These are phyloP conservation scores for Fusarium hostae DNA, from an alignment of 2,329 filamentous ascomycete species.

Conservation along the genomic window DNA sequence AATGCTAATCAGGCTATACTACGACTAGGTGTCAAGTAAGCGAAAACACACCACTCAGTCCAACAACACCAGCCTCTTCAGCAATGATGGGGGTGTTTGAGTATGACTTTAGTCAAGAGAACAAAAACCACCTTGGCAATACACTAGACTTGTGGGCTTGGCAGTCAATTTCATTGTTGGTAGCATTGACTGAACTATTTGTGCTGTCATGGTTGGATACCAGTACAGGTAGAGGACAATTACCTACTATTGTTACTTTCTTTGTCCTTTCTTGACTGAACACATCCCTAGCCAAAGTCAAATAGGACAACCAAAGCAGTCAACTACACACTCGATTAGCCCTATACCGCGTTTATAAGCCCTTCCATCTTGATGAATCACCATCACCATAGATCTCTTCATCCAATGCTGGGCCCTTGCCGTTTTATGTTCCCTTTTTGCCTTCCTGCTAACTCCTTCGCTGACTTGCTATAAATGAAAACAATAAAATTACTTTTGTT, in stretches of 20 bases:
- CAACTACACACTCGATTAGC: background rate
- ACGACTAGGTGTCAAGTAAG: background rate
- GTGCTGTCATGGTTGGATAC: background rate
- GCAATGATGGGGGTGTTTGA: background rate
- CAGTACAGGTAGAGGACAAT: background rate
- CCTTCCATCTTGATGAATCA: background rate
- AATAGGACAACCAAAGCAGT: background rate
- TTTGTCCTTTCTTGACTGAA: background rate
- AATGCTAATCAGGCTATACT: background rate
- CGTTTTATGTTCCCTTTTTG: slow-evolving; percentile 15
- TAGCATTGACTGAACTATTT: background rate
- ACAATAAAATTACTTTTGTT: slow-evolving; percentile 18
- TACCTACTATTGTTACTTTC: background rate
- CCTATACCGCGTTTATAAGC: background rate
- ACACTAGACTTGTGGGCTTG: background rate
- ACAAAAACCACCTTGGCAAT: background rate
- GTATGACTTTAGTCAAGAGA: background rate
- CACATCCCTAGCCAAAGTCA: background rate
- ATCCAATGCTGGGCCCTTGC: background rate
- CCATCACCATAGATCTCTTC: background rate
- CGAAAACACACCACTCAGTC: background rate
- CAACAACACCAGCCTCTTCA: background rate
- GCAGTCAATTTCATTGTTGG: background rate
- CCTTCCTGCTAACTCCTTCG: slow-evolving; percentile 36
- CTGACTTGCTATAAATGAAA: slow-evolving; percentile 5